These are phyloP conservation scores for Themeda triandra DNA, from an alignment of 176 grass and related monocot species.

Conservation along the genomic window DNA sequence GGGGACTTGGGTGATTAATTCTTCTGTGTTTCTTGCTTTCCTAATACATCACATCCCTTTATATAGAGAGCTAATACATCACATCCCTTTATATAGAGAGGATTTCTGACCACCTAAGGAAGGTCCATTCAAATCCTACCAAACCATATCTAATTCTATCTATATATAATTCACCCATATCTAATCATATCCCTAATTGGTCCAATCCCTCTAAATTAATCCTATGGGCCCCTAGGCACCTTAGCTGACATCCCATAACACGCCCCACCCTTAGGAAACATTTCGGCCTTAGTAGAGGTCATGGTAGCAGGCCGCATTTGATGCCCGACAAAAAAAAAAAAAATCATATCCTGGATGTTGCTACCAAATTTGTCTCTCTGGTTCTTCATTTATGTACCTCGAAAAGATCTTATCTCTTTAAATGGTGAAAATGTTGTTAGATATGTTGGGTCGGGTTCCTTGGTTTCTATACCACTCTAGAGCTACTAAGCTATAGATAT, in stretches of 20 bases:
- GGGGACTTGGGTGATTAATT: neutral
- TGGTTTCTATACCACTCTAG: neutral
- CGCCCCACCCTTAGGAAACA: neutral
- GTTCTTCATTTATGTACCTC: neutral
- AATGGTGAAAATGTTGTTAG: neutral
- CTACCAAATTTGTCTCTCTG: neutral
- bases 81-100: neutral
- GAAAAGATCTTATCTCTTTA: neutral
- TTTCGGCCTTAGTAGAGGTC: neutral
- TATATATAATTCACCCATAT: neutral
- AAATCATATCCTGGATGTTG: neutral
- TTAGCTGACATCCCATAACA: neutral
- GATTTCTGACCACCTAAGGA: neutral
- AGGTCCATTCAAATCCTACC: neutral
- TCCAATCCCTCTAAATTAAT: neutral
- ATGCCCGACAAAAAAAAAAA: neutral
- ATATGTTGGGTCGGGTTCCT: neutral
- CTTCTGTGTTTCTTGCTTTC: neutral
- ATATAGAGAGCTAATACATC: neutral
- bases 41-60: neutral
- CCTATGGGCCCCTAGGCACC: neutral
- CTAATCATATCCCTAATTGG: neutral
- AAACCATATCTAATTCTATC: neutral
- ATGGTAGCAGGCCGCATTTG: neutral
- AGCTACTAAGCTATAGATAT: neutral